Evolutionary conservation across 148 eudicot genomes (phyloP), one percentile per base, ranked within the genome.

Genomic region (Chenopodium suecicum): DNA sequence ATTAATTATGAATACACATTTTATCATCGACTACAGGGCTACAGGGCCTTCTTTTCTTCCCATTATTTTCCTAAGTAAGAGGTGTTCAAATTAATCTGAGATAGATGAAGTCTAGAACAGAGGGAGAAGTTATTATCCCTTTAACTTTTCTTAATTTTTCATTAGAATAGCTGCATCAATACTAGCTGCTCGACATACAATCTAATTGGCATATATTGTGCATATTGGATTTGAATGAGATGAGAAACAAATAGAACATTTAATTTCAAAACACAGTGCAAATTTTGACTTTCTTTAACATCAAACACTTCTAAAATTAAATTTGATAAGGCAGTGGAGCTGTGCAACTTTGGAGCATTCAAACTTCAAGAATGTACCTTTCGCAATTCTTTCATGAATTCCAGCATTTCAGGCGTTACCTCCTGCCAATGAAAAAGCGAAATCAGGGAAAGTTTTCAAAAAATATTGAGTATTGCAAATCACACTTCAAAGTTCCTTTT

Each of bases 361-460:
- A 31, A 75, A 70, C 6, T 47, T 16, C 31, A 50, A 78, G 62
- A 23, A 60, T 29, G 50, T 60, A 83, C 86, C 86, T 83, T 79
- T 10, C 86, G 86, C 72, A 83, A 79, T 75, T 79, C 86, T 75
- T 75, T 75, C 86, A 83, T 79, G 31, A 79, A 83, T 74, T 79
- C 80, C 68, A 83, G 70, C 86, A 83, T 83, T 34, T 83, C 82
- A 22, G 82, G 80, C 14, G 79, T 83, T 78, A 83, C 86, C 32
- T 4, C 82, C 82, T 83, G 82, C 27, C 79, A 83, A 31, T 5
- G 16, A 78, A 37, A 32, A 44, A 64, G 32, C 14, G 20, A 37
- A 54, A 79, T 66, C 44, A 78, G 48, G 34, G 17, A 47, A 73
- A 34, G 11, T 27, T 41, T n/a, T 63, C 0, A 47, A 25, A 13